These are phyloP conservation scores for Zalerion maritima DNA, from an alignment of 495 filamentous ascomycete genomes.

Conservation along the genomic window DNA sequence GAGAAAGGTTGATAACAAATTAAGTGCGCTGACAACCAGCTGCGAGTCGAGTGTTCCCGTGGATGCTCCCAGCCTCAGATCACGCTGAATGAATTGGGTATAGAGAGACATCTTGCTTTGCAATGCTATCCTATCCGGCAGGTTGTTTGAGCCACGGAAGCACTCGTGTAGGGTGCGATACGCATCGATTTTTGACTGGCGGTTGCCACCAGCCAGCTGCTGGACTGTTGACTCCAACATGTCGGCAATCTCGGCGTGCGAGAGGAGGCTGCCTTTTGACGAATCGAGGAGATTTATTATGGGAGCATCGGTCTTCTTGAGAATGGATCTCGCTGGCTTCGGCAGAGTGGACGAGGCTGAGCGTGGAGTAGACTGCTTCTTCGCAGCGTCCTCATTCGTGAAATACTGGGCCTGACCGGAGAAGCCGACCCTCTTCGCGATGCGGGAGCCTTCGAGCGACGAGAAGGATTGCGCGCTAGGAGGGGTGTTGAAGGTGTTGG, in stretches of 20 bases:
- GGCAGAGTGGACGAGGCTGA: slow-evolving; percentile 43
- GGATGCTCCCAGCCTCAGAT: slow-evolving; percentile 42
- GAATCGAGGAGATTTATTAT: slow-evolving; percentile 24
- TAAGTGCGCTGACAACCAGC: slow-evolving; percentile 60
- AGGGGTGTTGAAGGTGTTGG: slow-evolving; percentile 29
- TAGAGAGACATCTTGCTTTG: slow-evolving; percentile 60
- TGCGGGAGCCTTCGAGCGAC: slow-evolving; percentile 35
- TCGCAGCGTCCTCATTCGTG: slow-evolving; percentile 27
- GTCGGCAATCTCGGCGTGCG: slow-evolving; percentile 35
- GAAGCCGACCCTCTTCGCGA: slow-evolving; percentile 63
- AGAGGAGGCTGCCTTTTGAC: slow-evolving; percentile 16
- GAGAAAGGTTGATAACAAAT: slow-evolving; percentile 56
- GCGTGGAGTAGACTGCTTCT: slow-evolving; percentile 25
- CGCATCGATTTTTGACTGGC: slow-evolving; percentile 62
- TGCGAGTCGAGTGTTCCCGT: slow-evolving; percentile 41
- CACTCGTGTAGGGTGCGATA: slow-evolving; percentile 67
- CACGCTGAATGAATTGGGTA: slow-evolving; percentile 64
- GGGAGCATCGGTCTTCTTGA: slow-evolving; percentile 49
- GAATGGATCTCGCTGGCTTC: slow-evolving; percentile 69
- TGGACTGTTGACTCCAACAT: slow-evolving; percentile 77
- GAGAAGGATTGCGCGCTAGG: slow-evolving; percentile 20
- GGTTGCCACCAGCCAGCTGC: slow-evolving; percentile 57
- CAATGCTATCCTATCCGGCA: slow-evolving; percentile 56
- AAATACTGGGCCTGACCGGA: slow-evolving; percentile 57
- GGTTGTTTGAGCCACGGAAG: slow-evolving; percentile 60